Evolutionary conservation across 805 yeast genomes (phyloP).

Genomic region (Yarrowia divulgata): DNA sequence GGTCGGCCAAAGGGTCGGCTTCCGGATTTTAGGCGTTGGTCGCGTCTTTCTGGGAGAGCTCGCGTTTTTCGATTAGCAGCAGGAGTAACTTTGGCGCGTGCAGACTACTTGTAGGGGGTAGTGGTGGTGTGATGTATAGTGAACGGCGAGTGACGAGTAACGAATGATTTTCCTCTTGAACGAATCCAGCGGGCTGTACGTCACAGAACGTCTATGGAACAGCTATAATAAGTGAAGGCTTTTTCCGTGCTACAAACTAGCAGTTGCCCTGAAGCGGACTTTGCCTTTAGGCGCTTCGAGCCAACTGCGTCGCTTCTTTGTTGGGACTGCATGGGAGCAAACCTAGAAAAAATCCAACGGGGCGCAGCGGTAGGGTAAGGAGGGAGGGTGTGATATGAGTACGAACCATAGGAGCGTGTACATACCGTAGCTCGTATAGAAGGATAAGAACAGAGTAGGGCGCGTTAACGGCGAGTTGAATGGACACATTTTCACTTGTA

Average conservation of each 20-base stretch:
- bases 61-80: constrained; percentile 24
- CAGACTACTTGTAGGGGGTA: not conserved
- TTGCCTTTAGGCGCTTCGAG: constrained; percentile 9
- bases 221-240: not conserved
- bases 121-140: no score
- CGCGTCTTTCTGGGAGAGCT: constrained; percentile 20
- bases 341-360: constrained; percentile 13
- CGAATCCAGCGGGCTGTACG: not conserved
- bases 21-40: constrained; percentile 30
- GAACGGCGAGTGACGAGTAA: no score
- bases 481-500: no score
- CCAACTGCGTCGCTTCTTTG: constrained; percentile 10
- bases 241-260: not conserved
- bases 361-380: constrained; percentile 34
- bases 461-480: no score
- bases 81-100: constrained; percentile 32
- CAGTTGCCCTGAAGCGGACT: constrained; percentile 13
- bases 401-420: not conserved
- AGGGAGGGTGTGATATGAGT: not conserved
- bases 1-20: constrained; percentile 29
- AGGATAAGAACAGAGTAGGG: no score
- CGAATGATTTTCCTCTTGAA: no score
- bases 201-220: no score
- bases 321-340: constrained; percentile 27
- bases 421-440: not conserved